Evolutionary conservation across 768 basidiomycete genomes (phyloP).

Genomic region (Lepiota brunneoincarnata): DNA sequence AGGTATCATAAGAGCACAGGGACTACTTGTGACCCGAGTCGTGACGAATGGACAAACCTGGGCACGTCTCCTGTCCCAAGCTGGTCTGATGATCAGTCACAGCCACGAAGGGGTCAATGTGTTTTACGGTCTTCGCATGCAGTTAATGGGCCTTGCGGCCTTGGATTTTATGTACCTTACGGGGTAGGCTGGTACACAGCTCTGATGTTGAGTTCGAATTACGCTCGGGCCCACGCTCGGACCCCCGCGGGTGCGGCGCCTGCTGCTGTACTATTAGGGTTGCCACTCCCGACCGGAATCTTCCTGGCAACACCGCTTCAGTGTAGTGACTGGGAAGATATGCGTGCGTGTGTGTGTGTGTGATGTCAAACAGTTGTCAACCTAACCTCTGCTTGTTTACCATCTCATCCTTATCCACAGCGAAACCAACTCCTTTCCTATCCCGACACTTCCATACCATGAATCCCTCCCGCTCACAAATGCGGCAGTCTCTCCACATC

Average conservation of each 20-base stretch:
- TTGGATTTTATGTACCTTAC: too few relatives aligned
- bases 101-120: background rate
- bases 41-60: background rate
- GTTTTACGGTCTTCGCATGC: too few relatives aligned
- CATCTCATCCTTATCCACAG: background rate
- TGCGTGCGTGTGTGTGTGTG: background rate
- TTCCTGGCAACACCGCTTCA: constrained; percentile 7
- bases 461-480: constrained; percentile 30
- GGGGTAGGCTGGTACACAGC: too few relatives aligned
- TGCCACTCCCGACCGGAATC: constrained; percentile 7
- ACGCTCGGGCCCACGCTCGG: too few relatives aligned
- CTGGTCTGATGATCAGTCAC: constrained; percentile 11
- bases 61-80: background rate
- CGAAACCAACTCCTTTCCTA: background rate
- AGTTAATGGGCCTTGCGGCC: too few relatives aligned
- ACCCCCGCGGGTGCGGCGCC: too few relatives aligned
- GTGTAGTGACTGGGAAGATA: background rate
- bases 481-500: constrained; percentile 39
- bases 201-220: too few relatives aligned
- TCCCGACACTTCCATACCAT: constrained; percentile 19
- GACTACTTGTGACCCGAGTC: background rate
- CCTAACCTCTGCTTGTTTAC: background rate
- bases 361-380: constrained; percentile 12
- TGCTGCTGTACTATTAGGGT: background rate
- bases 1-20: constrained; percentile 35